A percentile compares a stretch with the other conserved stretches of the same genome.
Evolutionary conservation across 2,329 filamentous ascomycete species (phyloP).

Genomic region (Tolypocladium sp.): DNA sequence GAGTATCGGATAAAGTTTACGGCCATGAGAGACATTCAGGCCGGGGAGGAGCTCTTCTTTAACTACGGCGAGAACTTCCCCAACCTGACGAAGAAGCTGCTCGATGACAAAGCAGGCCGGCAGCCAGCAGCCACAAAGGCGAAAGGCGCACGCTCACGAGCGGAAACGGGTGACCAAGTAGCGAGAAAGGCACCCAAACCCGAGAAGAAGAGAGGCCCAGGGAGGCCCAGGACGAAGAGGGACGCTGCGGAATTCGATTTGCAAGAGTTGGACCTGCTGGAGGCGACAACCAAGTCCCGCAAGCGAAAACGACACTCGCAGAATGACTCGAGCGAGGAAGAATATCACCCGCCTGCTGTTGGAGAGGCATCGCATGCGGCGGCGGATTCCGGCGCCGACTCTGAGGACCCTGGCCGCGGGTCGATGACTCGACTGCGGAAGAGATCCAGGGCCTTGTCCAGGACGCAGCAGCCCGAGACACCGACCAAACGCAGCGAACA

Average conservation of each 20-base stretch:
- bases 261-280: slow-evolving; percentile 5
- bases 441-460: slow-evolving; percentile 9
- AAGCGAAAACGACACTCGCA: slow-evolving; percentile 19
- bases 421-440: slow-evolving; percentile 16
- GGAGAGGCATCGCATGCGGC: slow-evolving; percentile 10
- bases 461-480: slow-evolving; percentile 1
- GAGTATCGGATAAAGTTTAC: slow-evolving; percentile 70
- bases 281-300: slow-evolving; percentile 5
- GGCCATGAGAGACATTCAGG: slow-evolving; percentile 55
- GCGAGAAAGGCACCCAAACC: slow-evolving; percentile 13
- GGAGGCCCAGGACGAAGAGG: slow-evolving; percentile 4
- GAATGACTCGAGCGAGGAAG: slow-evolving; percentile 19
- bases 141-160: slow-evolving; percentile 10
- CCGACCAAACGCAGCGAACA: slow-evolving; percentile 10
- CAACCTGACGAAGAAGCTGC: slow-evolving; percentile 40
- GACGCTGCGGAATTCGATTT: slow-evolving; percentile 10
- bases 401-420: slow-evolving; percentile 11
- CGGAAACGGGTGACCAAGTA: slow-evolving; percentile 8
- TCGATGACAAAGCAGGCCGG: slow-evolving; percentile 26
- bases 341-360: slow-evolving; percentile 16
- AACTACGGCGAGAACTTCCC: slow-evolving; percentile 67
- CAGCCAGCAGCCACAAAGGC: slow-evolving; percentile 15
- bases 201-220: slow-evolving; percentile 15
- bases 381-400: slow-evolving; percentile 13
- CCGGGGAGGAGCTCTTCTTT: slow-evolving; percentile 73